Percentiles rank a stretch among this genome's conserved stretches.
Conservation (phyloP, 1,139 yeast genomes). For the Debaryomyces robertsiae region DNA sequence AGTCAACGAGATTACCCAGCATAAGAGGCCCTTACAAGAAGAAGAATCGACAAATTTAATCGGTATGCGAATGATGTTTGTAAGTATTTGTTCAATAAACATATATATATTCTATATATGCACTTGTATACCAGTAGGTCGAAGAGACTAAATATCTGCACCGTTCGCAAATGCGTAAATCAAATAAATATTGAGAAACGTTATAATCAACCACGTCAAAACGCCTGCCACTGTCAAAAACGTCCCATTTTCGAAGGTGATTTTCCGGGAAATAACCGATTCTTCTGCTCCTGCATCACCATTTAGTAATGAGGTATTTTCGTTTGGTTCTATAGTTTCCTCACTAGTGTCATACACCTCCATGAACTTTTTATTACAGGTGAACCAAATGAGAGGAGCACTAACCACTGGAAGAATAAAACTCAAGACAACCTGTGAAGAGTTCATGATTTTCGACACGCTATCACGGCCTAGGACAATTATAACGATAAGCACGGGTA, state of each 20-base stretch:
- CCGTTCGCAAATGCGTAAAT: constrained; percentile 69
- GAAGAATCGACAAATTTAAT: constrained; percentile 25
- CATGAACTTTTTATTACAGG: constrained; percentile 62
- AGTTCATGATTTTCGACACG: constrained; percentile 65
- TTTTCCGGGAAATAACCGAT: constrained; percentile 18
- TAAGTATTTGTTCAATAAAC: constrained; percentile 6
- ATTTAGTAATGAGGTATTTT: constrained; percentile 21
- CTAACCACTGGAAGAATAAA: constrained; percentile 71
- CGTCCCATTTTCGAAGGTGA: constrained; percentile 65
- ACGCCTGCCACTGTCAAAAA: constrained; percentile 57
- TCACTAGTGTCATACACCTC: constrained; percentile 41
- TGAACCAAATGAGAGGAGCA: constrained; percentile 75
- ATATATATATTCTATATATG: not conserved
- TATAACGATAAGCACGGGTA: constrained; percentile 70
- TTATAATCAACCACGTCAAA: constrained; percentile 69
- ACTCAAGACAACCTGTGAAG: constrained; percentile 74
- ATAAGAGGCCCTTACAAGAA: constrained; percentile 46
- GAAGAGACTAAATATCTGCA: constrained; percentile 52
- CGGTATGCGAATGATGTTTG: not conserved
- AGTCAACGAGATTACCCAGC: constrained; percentile 40
- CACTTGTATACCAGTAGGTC: not conserved
- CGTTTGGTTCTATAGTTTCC: constrained; percentile 13
- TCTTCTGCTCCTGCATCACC: constrained; percentile 1
- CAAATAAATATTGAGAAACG: constrained; percentile 73
- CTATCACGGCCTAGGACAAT: constrained; percentile 70